Base-by-base conservation (phyloP, 371 early-diverging fungal genomes). In the Neoconidiobolus thromboides region DNA sequence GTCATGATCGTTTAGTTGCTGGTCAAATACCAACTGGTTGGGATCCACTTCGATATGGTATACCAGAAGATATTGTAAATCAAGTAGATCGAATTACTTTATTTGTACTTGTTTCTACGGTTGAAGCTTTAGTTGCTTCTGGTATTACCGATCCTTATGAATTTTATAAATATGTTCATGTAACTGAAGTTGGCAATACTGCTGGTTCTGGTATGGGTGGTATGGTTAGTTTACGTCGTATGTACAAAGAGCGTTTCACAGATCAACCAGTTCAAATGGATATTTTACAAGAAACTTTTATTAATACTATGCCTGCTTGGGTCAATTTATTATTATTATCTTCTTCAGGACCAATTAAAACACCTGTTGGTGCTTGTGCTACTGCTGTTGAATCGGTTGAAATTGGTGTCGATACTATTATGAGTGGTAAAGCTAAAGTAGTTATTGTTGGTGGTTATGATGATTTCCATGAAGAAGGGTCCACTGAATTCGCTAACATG, bases 141-240 rank as follows among this genome's bases (percentile, higher is more conserved):
- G 96, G 96, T 74, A 83, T 96, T 62, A 89, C 91, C 40, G 96
- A 96, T 66, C 93, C 96, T 39, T 96, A 96, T 74, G 96, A 96
- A 74, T 88, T 94, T 75, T 96, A 88, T 82, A 78, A 86, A 71
- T 92, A 94, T 69, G 89, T 96, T 62, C 95, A 96, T 69, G 89
- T 93, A 14, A 80, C 90, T 50, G 87, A 96, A 65, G 82, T 96
- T 55, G 96, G 96, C 65, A 96, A 89, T 73, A 74, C 86, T 2
- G 75, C 86, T 61, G 96, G 96, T 62, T 82, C 85, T 6, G 85
- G 85, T 68, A 79, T 85, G 3, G 93, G 94, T 77, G 95, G 96
- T 66, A 83, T 86, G 74, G 65, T 75, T 2, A 76, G 88, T 44
- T 79, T 86, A 61, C 82, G 82, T 61, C 80, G 82, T 62, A 77